Conservation (phyloP, 768 basidiomycete species). For the Mycena polygramma region DNA sequence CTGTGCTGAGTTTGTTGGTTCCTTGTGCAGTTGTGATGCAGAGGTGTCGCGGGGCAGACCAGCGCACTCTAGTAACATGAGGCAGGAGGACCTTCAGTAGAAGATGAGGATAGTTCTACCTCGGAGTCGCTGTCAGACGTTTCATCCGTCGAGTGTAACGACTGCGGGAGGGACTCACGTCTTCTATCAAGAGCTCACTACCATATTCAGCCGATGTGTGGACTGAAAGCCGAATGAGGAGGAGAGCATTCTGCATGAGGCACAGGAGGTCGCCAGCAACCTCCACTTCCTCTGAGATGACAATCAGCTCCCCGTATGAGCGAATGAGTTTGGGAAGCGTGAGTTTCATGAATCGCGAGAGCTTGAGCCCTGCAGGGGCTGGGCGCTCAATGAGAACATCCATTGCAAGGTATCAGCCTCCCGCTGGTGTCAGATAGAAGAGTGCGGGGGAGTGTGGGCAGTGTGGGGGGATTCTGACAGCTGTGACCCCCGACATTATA, state of each 20-base stretch:
- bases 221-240: slow-evolving; percentile 6
- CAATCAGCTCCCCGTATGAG: slow-evolving; percentile 22
- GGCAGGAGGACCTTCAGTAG: slow-evolving; percentile 8
- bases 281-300: slow-evolving; percentile 20
- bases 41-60: not conserved
- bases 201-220: not conserved
- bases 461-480: too few species aligned
- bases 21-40: not conserved
- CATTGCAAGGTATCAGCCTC: not conserved
- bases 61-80: not conserved
- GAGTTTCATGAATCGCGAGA: not conserved
- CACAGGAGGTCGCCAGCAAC: slow-evolving; percentile 17
- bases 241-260: slow-evolving; percentile 21
- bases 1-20: not conserved
- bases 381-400: slow-evolving; percentile 16
- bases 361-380: slow-evolving; percentile 2
- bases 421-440: too few species aligned
- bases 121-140: not conserved
- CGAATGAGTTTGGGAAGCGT: slow-evolving; percentile 15
- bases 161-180: not conserved
- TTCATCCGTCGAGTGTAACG: not conserved
- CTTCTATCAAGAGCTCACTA: not conserved
- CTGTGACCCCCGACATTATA: too few species aligned
- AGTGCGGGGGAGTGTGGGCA: too few species aligned
- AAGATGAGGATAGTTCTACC: slow-evolving; percentile 8